Conservation (phyloP, 106 monocot genomes). For the Acorus gramineus region DNA sequence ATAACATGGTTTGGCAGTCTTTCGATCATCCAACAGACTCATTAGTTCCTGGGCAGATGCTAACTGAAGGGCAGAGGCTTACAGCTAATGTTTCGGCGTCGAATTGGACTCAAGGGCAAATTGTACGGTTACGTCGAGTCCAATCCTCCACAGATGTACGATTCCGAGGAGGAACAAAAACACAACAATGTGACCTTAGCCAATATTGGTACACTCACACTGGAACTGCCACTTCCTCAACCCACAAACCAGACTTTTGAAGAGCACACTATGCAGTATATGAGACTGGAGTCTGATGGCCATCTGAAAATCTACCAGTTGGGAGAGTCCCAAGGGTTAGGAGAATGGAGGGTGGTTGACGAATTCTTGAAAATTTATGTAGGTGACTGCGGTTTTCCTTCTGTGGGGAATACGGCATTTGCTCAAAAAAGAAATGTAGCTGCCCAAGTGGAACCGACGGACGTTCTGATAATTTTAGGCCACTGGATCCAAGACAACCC, state of each 20-base stretch:
- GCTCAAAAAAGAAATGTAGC: constrained; percentile 1
- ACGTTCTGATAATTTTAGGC: background rate
- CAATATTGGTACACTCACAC: too few species aligned
- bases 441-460: background rate
- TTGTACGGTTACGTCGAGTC: background rate
- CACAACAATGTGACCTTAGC: too few species aligned
- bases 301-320: too few species aligned
- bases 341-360: too few species aligned
- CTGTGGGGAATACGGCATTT: constrained; percentile 12
- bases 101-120: background rate
- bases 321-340: too few species aligned
- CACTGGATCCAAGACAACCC: background rate
- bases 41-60: constrained; percentile 25
- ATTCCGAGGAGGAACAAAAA: background rate
- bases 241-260: too few species aligned
- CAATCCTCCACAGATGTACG: background rate
- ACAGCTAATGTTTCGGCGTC: background rate
- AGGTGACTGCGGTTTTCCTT: background rate
- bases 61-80: constrained; percentile 1
- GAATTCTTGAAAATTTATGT: background rate
- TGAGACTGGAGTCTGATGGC: too few species aligned
- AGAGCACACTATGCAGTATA: too few species aligned
- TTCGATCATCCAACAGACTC: constrained; percentile 47
- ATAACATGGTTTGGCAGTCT: constrained; percentile 34
- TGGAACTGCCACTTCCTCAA: too few species aligned